These are phyloP conservation scores for Exophiala sp. DNA, from an alignment of 2,329 filamentous ascomycete genomes.

Conservation along the genomic window DNA sequence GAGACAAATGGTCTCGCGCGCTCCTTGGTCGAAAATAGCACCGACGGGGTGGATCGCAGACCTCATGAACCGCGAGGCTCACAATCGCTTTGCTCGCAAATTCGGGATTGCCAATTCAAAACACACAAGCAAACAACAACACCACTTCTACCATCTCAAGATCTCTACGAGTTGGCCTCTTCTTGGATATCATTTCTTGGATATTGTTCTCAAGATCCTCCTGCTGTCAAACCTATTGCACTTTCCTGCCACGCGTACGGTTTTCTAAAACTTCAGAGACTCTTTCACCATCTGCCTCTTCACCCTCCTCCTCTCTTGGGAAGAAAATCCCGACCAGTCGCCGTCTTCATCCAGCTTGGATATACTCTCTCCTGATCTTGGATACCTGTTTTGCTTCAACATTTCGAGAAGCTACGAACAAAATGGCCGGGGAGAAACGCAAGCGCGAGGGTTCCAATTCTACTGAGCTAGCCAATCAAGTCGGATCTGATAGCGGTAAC, in stretches of 20 bases:
- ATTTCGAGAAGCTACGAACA: no score
- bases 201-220: no score
- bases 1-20: no score
- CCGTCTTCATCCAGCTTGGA: not conserved
- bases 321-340: not conserved
- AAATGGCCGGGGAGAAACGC: no score
- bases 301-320: not conserved
- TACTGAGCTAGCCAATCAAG: no score
- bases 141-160: not conserved
- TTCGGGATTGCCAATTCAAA: not conserved
- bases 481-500: no score
- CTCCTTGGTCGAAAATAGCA: no score
- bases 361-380: not conserved
- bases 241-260: no score
- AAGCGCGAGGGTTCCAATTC: no score
- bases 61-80: slow-evolving; percentile 1
- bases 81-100: not conserved
- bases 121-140: slow-evolving; percentile 4
- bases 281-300: not conserved
- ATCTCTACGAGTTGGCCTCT: not conserved
- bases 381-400: not conserved
- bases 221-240: no score
- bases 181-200: not conserved
- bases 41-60: slow-evolving; percentile 4
- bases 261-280: no score